Evolutionary conservation across 2,329 filamentous ascomycete genomes (phyloP).

Genomic region (Fusarium ambrosium): DNA sequence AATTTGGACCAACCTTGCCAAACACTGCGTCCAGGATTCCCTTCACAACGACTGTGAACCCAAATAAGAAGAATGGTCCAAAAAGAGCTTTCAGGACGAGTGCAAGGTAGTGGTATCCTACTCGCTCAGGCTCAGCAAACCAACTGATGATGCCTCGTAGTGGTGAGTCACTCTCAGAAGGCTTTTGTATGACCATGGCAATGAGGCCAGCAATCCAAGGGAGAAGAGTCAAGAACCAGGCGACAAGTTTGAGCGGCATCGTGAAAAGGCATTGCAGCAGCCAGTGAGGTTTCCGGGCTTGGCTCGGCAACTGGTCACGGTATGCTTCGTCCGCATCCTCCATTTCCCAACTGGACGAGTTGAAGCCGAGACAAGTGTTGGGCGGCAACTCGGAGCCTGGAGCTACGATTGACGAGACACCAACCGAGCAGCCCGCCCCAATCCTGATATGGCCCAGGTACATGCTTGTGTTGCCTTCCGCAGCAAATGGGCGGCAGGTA

Average conservation of each 20-base stretch:
- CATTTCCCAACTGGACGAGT: conserved; percentile 70
- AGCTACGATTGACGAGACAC: conserved; percentile 63
- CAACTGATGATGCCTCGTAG: conserved; percentile 61
- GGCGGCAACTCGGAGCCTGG: conserved; percentile 63
- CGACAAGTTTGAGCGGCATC: conserved; percentile 56
- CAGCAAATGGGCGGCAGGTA: conserved; percentile 66
- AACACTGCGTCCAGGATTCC: conserved; percentile 55
- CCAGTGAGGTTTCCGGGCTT: conserved; percentile 60
- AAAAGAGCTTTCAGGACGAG: conserved; percentile 56
- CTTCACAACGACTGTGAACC: conserved; percentile 58
- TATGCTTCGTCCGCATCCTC: conserved; percentile 62
- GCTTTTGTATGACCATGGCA: conserved; percentile 59
- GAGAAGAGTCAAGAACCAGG: conserved; percentile 58
- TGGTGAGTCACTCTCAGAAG: conserved; percentile 50
- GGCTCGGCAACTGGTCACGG: conserved; percentile 57
- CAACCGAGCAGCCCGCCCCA: conserved; percentile 62
- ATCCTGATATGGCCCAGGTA: conserved; percentile 66
- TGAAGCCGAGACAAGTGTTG: conserved; percentile 66
- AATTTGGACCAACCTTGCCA: conserved; percentile 53
- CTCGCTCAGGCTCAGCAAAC: conserved; percentile 62
- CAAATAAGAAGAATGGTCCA: conserved; percentile 61
- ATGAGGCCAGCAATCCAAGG: conserved; percentile 61
- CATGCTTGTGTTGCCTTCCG: conserved; percentile 70
- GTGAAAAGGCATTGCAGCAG: conserved; percentile 58
- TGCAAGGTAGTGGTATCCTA: conserved; percentile 65